Evolutionary conservation across 352 stramenopile species (phyloP), one percentile per base, ranked within the genome.

Genomic region (Phytophthora pluvialis): DNA sequence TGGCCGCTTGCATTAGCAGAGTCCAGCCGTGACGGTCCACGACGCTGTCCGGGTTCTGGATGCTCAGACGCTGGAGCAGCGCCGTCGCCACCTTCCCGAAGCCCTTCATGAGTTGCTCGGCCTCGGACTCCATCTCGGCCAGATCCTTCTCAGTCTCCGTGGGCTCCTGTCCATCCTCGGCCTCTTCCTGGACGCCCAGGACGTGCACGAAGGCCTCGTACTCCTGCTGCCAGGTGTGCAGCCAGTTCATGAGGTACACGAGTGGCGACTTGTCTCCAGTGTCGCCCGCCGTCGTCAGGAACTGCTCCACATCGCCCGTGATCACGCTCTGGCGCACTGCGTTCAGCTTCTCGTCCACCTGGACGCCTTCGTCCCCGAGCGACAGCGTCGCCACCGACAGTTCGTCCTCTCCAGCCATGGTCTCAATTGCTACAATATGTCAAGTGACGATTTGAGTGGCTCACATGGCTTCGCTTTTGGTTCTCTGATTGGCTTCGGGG

Each of bases 171-270:
- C 57, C 69, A 8, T 69, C 62, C 3, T 77, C 63, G 0, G 57
- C 56, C 1, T 79, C 67, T 15, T 88, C 69, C 47, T 94, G 80
- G 2, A 78, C 70, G 31, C 89, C 84, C 9, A 91, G 49, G 26
- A 93, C 80, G 49, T 90, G 80, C 54, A 87, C 79, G 46, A 91
- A 90, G 32, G 83, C 79, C 55, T 95, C 85, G 74, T 93, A 95
- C 72, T 95, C 83, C 54, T 91, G 87, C 65, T 95, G 87, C 87
- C 87, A 95, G 52, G 77, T 83, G 73, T 95, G 83, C 65, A 95
- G 83, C 81, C 83, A 95, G 47, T 95, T 74, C 87, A 95, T 93
- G 56, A 95, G 73, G 57, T 77, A 89, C 46, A 88, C 68, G 16
- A 94, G 72, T 48, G 81, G 83, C 39, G 71, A 70, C 29, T 70